Evolutionary conservation across 768 basidiomycete species (phyloP).

Genomic region (Rhizopogon salebrosus): DNA sequence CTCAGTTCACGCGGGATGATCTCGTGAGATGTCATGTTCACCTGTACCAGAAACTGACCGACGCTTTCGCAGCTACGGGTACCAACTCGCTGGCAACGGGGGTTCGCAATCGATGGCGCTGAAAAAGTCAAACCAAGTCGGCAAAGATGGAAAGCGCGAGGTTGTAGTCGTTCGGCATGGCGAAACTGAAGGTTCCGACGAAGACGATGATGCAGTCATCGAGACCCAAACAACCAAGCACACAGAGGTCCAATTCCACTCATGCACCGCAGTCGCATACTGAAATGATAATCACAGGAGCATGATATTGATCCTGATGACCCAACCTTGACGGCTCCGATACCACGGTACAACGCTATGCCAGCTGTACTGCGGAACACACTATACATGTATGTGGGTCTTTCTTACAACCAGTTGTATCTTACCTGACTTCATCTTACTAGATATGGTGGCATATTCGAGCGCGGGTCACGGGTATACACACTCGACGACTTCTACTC

Average conservation of each 20-base stretch:
- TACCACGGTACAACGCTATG: constrained; percentile 85
- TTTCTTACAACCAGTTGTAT: background rate
- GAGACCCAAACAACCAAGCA: constrained; percentile 17
- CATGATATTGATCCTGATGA: constrained; percentile 55
- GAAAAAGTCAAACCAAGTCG: constrained; percentile 53
- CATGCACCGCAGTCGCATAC: background rate
- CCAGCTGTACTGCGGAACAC: constrained; percentile 79
- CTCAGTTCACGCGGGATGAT: background rate
- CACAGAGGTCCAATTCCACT: background rate
- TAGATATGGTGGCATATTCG: constrained; percentile 88
- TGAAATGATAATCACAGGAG: constrained; percentile 7
- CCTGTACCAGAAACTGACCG: background rate
- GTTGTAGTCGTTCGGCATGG: constrained; percentile 8
- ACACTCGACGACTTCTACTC: constrained; percentile 87
- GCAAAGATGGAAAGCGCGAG: constrained; percentile 39
- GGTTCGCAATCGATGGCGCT: constrained; percentile 74
- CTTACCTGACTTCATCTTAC: background rate
- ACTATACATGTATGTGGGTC: constrained; percentile 66
- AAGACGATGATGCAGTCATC: constrained; percentile 14
- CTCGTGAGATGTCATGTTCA: too few relatives aligned
- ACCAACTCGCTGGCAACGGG: constrained; percentile 69
- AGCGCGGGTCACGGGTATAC: constrained; percentile 76
- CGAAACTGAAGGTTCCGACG: constrained; percentile 4
- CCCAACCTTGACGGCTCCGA: constrained; percentile 56
- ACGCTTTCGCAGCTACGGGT: constrained; percentile 54